A percentile compares a stretch with the other conserved stretches of the same genome.
These are phyloP conservation scores for Brassica nigra DNA, from an alignment of 345 rosid species.

Conservation along the genomic window DNA sequence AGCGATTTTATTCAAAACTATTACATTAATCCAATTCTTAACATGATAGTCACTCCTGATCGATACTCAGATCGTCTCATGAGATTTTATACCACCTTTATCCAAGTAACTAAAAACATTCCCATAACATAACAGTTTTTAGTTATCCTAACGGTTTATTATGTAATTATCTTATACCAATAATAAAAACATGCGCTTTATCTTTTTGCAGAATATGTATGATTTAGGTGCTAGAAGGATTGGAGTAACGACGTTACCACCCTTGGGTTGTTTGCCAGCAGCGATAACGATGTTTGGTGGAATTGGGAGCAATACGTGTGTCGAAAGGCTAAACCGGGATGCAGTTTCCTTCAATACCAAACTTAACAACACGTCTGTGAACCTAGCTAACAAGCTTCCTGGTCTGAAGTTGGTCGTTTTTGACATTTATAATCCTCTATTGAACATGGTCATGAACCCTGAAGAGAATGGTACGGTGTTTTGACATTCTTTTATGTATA, in stretches of 20 bases:
- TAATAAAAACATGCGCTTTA: neutral
- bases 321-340: slow-evolving; percentile 53
- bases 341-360: slow-evolving; percentile 74
- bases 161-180: neutral
- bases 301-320: slow-evolving; percentile 55
- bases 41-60: slow-evolving; percentile 62
- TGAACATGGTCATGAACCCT: slow-evolving; percentile 62
- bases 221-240: slow-evolving; percentile 73
- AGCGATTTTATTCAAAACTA: slow-evolving; percentile 91
- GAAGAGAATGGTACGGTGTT: slow-evolving; percentile 55
- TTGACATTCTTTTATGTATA: neutral
- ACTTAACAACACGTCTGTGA: slow-evolving; percentile 68
- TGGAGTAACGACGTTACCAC: slow-evolving; percentile 85
- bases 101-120: slow-evolving; percentile 49
- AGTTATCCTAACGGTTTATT: neutral
- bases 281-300: slow-evolving; percentile 64
- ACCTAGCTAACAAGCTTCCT: slow-evolving; percentile 51
- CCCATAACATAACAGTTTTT: neutral
- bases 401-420: slow-evolving; percentile 67
- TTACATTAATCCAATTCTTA: slow-evolving; percentile 79
- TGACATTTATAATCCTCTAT: slow-evolving; percentile 80
- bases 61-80: slow-evolving; percentile 75
- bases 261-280: slow-evolving; percentile 83
- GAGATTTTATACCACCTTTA: slow-evolving; percentile 53
- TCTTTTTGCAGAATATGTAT: slow-evolving; percentile 50